Percentiles rank a stretch among this genome's conserved stretches.
Conservation (phyloP, 768 basidiomycete species). For the Gelatoporia subvermispora region DNA sequence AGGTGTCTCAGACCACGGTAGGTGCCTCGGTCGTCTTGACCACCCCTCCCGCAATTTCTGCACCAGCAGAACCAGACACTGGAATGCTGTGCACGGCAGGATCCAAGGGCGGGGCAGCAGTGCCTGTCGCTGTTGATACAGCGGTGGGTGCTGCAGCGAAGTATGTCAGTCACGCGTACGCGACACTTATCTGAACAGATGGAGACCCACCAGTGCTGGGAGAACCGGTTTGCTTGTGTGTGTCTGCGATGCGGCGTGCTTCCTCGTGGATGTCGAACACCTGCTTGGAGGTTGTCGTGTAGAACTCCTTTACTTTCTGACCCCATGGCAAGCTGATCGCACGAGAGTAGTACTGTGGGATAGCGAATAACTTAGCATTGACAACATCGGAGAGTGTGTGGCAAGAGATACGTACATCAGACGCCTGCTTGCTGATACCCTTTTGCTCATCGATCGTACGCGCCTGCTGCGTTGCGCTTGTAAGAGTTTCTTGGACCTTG, state of each 20-base stretch:
- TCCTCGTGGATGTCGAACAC: slow-evolving; percentile 91
- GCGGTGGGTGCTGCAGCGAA: slow-evolving; percentile 1
- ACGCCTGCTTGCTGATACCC: slow-evolving; percentile 64
- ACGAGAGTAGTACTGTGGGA: slow-evolving; percentile 65
- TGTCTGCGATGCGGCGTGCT: slow-evolving; percentile 71
- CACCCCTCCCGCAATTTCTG: neutral
- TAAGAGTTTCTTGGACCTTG: slow-evolving; percentile 62
- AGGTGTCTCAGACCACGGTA: slow-evolving; percentile 9
- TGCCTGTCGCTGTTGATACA: slow-evolving; percentile 16
- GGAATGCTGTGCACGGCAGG: slow-evolving; percentile 11
- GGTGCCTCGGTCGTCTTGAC: slow-evolving; percentile 15
- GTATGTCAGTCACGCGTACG: too few relatives aligned
- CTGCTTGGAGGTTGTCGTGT: slow-evolving; percentile 86
- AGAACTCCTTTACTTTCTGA: slow-evolving; percentile 73
- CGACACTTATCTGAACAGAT: too few relatives aligned
- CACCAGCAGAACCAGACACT: slow-evolving; percentile 1
- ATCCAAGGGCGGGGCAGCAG: slow-evolving; percentile 17
- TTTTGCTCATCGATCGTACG: slow-evolving; percentile 78
- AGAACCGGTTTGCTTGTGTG: slow-evolving; percentile 39
- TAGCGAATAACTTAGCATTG: too few relatives aligned
- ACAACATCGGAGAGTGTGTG: neutral
- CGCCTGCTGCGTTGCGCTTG: slow-evolving; percentile 62
- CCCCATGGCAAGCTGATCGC: slow-evolving; percentile 76
- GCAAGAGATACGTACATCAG: slow-evolving; percentile 43
- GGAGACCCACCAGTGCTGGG: neutral